Conservation (phyloP, 2,329 filamentous ascomycete genomes). For the Tolypocladium guangdongense region DNA sequence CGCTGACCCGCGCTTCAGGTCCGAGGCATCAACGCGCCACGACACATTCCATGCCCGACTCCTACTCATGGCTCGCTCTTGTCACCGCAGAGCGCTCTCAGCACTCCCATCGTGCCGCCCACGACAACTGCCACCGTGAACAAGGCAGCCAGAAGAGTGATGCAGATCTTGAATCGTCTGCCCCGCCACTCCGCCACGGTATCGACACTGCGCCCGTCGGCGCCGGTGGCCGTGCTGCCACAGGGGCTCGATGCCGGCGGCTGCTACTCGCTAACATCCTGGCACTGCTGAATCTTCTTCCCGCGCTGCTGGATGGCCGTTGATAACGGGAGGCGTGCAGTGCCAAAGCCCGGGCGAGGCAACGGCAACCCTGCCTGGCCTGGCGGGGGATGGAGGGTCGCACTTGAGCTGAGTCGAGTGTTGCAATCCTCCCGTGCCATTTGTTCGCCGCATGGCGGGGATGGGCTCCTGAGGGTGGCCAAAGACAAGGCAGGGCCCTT, state of each 20-base stretch:
- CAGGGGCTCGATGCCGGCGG: background rate
- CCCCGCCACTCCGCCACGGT: background rate
- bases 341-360: background rate
- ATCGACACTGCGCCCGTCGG: background rate
- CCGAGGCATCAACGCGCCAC: background rate
- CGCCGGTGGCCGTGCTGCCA: background rate
- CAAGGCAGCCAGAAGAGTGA: background rate
- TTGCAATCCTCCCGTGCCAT: background rate
- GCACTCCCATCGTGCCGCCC: background rate
- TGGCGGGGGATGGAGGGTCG: background rate
- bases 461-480: background rate
- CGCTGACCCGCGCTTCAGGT: background rate
- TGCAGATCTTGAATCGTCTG: background rate
- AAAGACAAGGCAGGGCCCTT: background rate
- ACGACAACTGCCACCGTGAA: background rate
- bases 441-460: background rate
- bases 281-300: background rate
- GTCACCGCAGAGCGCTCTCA: background rate
- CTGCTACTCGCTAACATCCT: background rate
- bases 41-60: background rate
- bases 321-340: background rate
- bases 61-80: background rate
- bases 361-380: background rate
- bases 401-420: background rate
- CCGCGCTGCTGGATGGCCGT: background rate